Evolutionary conservation across 1,139 yeast species (phyloP), one percentile per base, ranked within the genome.

Genomic region (Debaryomyces psychrophilus): DNA sequence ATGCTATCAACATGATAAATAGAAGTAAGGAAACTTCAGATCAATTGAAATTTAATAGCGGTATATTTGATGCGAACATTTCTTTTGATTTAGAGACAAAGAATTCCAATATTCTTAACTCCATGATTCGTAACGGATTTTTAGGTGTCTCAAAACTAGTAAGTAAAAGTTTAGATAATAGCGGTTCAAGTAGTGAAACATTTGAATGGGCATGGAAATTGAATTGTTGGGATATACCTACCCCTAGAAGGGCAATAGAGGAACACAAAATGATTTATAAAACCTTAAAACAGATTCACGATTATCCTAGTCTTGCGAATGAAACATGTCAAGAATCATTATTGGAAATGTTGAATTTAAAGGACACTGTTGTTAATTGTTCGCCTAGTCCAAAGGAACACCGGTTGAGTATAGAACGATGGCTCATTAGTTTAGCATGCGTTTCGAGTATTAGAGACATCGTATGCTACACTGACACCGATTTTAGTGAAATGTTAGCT

Each of bases 181-280:
- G 26, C 22, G 34, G 40, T 2, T 44, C 41, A 17, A 43, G 44
- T 7, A 48, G 46, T 7, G 53, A 47, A 11, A 44, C 52, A 6
- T 70, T 60, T 50, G 77, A 79, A 44, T 78, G 85, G 76, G 77
- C 83, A 0, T 88, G 95, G 95, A 85, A 85, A 57, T 64, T 88
- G 31, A 78, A 75, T 44, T 74, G 77, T 43, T 89, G 96, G 96
- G 85, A 83, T 47, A 48, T 85, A 4, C 87, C 93, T 0, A 55
- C 58, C 2, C 68, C 79, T 0, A 55, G 54, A 2, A 50, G 49
- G 0, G 60, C 76, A 0, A 39, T 43, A 0, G 61, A 64, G 2
- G 76, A 72, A 41, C 72, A 77, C 45, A 77, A 74, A 40, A 60
- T 67, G 5, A 65, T 80, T 9, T 86, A 81, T 56, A 69, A 68